These are phyloP conservation scores for Bipolaris zeicola DNA, from an alignment of 2,329 filamentous ascomycete genomes.

Conservation along the genomic window DNA sequence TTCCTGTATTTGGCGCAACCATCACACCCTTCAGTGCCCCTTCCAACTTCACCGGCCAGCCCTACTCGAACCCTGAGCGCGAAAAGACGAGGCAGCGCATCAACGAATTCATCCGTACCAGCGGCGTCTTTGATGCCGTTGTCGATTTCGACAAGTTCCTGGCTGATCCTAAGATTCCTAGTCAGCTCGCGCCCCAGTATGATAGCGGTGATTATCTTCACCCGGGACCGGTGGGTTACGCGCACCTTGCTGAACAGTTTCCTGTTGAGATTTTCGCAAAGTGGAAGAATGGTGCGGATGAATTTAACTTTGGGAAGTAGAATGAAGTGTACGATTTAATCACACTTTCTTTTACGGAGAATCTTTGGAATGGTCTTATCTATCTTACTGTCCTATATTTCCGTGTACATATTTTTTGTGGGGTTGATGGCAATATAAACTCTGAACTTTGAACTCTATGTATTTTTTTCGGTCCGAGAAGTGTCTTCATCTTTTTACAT, in stretches of 20 bases:
- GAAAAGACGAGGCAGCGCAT: conserved; percentile 63
- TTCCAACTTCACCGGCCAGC: conserved; percentile 37
- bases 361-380: too few relatives aligned
- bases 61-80: conserved; percentile 51
- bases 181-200: conserved; percentile 56
- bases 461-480: too few relatives aligned
- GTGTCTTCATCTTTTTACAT: too few relatives aligned
- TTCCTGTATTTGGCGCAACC: conserved; percentile 66
- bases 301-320: conserved; percentile 10
- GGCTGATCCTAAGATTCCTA: conserved; percentile 56
- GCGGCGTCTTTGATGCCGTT: conserved; percentile 63
- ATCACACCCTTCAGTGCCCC: conserved; percentile 65
- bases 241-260: conserved; percentile 64
- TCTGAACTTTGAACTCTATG: too few relatives aligned
- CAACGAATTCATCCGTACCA: conserved; percentile 65
- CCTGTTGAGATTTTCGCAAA: conserved; percentile 60
- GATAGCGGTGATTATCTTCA: conserved; percentile 71
- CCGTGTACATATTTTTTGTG: too few relatives aligned
- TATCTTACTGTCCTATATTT: too few relatives aligned
- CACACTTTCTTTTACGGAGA: too few relatives aligned
- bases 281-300: conserved; percentile 28
- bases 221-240: conserved; percentile 64
- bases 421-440: too few relatives aligned
- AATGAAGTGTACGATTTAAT: neutral
- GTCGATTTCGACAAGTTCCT: conserved; percentile 67